Evolutionary conservation across 495 filamentous ascomycete species (phyloP), one percentile per base, ranked within the genome.

Genomic region (Hyaloscypha finlandica): DNA sequence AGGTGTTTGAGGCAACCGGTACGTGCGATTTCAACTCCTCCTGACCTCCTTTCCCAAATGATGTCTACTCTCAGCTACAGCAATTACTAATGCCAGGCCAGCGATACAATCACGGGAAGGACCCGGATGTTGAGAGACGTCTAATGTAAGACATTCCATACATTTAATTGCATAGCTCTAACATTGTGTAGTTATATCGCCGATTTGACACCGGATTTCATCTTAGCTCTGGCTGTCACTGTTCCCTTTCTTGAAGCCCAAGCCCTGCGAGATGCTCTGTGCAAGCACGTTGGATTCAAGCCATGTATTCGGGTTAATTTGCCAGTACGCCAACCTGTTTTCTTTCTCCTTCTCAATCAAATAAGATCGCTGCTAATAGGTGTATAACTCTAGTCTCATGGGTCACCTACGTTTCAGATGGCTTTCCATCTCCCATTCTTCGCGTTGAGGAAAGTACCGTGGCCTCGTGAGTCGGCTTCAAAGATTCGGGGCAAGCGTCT

Each of bases 391-490:
- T 33, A 63, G 60, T 53, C 60, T 30, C 4, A 63, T 53, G 60
- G 60, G 37, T 22, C 30, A 11, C 12, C 60, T 25, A 57, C 30
- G 5, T 64, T 64, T 30, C 62, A 64, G 62, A 64, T 64, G 52
- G 62, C 25, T 31, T 64, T 64, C 39, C 62, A 64, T 64, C 48
- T 64, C 22, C 48, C 62, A 42, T 64, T 55, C 29, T 57, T 64
- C 31, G 52, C 48, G 4, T 64, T 64, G 20, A 56, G 48, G 52
- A 55, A 35, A 64, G 9, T 22, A 30, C 61, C 51, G 30, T n/a
- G 12, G 29, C 39, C 60, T 52, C 3, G 5, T 30, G 22, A 52
- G 4, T 53, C 37, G 16, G 16, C 2, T 53, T 33, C 25, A 53
- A 63, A 33, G 37, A 51, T 30, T 51, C 45, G 60, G 6, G 45